phyloP scores from a whole-genome alignment of 2,329 filamentous ascomycete species.

The Juglanconis sp. region DNA sequence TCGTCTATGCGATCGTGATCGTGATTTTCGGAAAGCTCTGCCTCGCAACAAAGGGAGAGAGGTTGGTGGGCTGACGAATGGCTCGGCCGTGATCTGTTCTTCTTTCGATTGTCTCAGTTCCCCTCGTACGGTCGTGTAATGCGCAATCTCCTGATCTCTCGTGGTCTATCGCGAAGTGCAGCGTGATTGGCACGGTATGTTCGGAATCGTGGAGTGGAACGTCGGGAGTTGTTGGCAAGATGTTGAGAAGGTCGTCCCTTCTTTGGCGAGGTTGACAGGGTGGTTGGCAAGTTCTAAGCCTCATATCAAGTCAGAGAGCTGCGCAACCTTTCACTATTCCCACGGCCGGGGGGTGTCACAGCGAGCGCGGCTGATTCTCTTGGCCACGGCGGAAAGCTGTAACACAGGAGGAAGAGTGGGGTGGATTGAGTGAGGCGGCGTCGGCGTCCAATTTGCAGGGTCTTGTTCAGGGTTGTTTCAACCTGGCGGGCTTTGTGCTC shows the following conservation, averaged over 20 bases:
- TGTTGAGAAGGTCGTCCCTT: background rate
- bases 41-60: background rate
- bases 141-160: background rate
- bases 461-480: slow-evolving; percentile 13
- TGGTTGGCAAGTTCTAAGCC: slow-evolving; percentile 18
- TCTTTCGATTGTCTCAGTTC: slow-evolving; percentile 1
- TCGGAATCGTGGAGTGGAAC: background rate
- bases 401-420: background rate
- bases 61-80: background rate
- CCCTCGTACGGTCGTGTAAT: background rate
- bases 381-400: background rate
- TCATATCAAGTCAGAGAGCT: slow-evolving; percentile 18
- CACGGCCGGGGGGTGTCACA: slow-evolving; percentile 7
- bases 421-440: background rate
- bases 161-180: background rate
- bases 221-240: background rate
- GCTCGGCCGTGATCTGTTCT: background rate
- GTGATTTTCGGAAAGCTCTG: background rate
- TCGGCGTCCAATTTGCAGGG: background rate
- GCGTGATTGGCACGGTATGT: background rate
- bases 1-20: background rate
- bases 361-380: background rate
- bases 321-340: background rate
- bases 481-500: slow-evolving; percentile 4
- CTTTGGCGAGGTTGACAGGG: background rate